Evolutionary conservation across 1,139 yeast genomes (phyloP), one percentile per base, ranked within the genome.

Genomic region (Pneumocystis canis): DNA sequence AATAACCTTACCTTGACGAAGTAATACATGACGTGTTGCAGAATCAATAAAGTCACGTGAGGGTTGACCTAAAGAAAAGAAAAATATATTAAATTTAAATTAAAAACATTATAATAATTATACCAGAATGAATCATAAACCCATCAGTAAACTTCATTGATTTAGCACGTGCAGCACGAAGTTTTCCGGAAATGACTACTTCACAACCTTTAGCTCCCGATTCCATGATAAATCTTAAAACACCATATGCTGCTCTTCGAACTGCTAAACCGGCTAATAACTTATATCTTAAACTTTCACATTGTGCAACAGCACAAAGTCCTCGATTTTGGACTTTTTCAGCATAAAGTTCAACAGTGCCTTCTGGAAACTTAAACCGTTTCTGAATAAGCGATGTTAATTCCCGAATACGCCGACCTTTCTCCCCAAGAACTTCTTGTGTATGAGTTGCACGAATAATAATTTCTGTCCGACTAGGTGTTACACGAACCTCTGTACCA

Each of bases 181-280:
- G 87, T 83, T 92, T 92, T 86, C 98, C 98, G 73, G 97, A 89
- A 77, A 90, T 88, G 74, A 92, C 97, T 79, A 90, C 97, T 82
- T 92, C 97, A 76, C 94, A 97, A 89, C 99, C 99, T 88, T 94
- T 94, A 78, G 98, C 99, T 81, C 98, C 98, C 71, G 97, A 89
- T 80, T 90, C 97, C 97, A 92, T 94, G 76, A 95, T 96, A 84
- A 85, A 89, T 85, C 98, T 90, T 81, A 94, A 95, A 75, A 94
- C 97, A 89, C 98, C 97, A 88, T 92, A 92, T 75, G 97, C 97
- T 75, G 98, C 98, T 84, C 98, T 89, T 85, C 98, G 90, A 84
- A 92, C 89, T 77, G 98, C 97, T 78, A 92, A 86, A 83, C 98
- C 98, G 82, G 85, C 87, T 78, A 94, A 87, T 77, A 92, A 87